Percentiles rank a stretch among this genome's conserved stretches.
These are phyloP conservation scores for Tolypocladium inflatum DNA, from an alignment of 2,329 filamentous ascomycete genomes.

Conservation along the genomic window DNA sequence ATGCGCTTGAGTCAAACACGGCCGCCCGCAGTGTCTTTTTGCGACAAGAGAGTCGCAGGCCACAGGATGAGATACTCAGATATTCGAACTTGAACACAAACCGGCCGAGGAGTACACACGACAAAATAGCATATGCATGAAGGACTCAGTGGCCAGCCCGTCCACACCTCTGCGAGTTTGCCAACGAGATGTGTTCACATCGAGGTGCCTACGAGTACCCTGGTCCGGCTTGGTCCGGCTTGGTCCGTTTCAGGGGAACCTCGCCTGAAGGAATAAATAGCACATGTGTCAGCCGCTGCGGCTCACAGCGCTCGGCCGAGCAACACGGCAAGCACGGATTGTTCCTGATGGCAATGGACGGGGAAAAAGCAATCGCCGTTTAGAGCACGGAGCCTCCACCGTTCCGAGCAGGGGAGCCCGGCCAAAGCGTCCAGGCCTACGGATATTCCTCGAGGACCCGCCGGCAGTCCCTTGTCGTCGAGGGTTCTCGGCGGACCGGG, in stretches of 20 bases:
- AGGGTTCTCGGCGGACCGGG: background rate
- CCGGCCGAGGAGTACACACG: background rate
- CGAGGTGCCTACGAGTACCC: too few relatives aligned
- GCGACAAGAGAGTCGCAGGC: background rate
- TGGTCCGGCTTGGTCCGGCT: background rate
- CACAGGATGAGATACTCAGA: background rate
- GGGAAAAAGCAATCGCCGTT: background rate
- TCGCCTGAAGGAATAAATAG: background rate
- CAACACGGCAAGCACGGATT: background rate
- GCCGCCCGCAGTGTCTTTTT: background rate
- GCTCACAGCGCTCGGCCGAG: background rate
- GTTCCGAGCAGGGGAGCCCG: background rate
- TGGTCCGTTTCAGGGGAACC: background rate
- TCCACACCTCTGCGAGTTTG: background rate
- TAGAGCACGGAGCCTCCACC: background rate
- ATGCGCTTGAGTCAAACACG: background rate
- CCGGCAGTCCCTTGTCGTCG: background rate
- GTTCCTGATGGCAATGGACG: background rate
- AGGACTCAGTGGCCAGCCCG: background rate
- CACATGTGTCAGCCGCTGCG: background rate
- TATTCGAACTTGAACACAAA: background rate
- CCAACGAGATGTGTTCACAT: background rate
- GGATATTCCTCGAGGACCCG: background rate
- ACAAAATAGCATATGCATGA: background rate
- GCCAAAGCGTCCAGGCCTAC: background rate